A percentile compares a stretch with the other conserved stretches of the same genome.
Evolutionary conservation across 441 rosid species (phyloP).

Genomic region (Populus tomentosa): DNA sequence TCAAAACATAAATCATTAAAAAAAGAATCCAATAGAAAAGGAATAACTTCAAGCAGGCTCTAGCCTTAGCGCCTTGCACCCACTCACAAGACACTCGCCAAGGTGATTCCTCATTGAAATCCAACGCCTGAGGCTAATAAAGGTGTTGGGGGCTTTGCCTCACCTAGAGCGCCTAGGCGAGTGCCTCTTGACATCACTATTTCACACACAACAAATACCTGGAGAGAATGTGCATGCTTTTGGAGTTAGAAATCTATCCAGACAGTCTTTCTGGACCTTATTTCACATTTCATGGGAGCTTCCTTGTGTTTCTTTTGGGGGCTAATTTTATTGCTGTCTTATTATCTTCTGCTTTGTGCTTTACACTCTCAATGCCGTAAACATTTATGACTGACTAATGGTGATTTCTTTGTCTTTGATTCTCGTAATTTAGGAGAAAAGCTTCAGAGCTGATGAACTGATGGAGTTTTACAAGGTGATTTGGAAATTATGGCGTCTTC

Average conservation of each 20-base stretch:
- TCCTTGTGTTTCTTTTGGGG: too few species aligned
- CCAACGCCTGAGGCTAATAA: too few species aligned
- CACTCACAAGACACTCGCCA: too few species aligned
- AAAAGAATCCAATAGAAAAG: too few species aligned
- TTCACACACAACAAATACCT: not conserved
- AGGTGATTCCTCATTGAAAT: too few species aligned
- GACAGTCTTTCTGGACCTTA: not conserved
- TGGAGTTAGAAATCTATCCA: not conserved
- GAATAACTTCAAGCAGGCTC: too few species aligned
- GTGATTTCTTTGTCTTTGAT: not conserved
- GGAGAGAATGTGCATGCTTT: not conserved
- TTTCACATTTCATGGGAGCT: not conserved
- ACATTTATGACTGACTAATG: not conserved
- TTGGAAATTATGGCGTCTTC: not conserved
- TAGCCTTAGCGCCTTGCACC: too few species aligned
- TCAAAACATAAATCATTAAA: too few species aligned
- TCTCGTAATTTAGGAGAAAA: slow-evolving; percentile 41
- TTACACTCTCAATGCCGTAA: not conserved
- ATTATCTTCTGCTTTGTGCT: not conserved
- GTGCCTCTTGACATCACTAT: too few species aligned
- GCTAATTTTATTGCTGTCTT: not conserved
- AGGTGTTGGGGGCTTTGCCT: too few species aligned
- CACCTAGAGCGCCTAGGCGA: too few species aligned
- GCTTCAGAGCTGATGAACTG: slow-evolving; percentile 80
- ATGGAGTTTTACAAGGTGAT: slow-evolving; percentile 85